phyloP scores from a whole-genome alignment of 1,284 basidiomycete genomes.

The Rhizoctonia solani region DNA sequence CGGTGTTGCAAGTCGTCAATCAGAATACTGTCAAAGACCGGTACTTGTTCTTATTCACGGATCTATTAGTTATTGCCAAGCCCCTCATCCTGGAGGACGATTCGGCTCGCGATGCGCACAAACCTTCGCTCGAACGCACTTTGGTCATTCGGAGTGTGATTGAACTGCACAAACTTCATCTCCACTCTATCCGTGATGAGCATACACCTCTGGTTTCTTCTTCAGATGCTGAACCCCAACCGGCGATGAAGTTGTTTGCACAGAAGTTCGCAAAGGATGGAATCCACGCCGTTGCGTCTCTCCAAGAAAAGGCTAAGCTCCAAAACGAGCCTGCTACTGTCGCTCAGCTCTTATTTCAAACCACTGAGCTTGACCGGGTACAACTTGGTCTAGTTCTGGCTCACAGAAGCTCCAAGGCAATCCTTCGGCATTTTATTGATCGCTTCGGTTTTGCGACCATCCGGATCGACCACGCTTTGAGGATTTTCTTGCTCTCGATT shows the following conservation, averaged over 20 bases:
- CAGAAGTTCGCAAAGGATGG: constrained; percentile 74
- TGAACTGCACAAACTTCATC: constrained; percentile 69
- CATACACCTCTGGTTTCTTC: constrained; percentile 45
- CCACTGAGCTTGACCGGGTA: constrained; percentile 81
- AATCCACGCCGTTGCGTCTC: constrained; percentile 66
- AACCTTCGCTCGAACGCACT: constrained; percentile 75
- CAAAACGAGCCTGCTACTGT: constrained; percentile 67
- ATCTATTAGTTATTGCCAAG: constrained; percentile 87
- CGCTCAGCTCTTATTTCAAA: constrained; percentile 83
- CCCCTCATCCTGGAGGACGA: constrained; percentile 68
- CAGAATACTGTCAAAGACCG: constrained; percentile 94
- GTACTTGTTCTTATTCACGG: constrained; percentile 93
- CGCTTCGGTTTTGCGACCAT: constrained; percentile 83
- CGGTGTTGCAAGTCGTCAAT: constrained; percentile 93
- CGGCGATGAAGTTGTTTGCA: constrained; percentile 69
- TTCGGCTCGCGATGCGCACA: constrained; percentile 59
- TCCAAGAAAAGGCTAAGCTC: constrained; percentile 59
- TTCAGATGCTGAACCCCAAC: constrained; percentile 51
- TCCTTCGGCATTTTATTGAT: constrained; percentile 83
- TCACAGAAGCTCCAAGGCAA: constrained; percentile 66
- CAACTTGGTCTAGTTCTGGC: constrained; percentile 83
- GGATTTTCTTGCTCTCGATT: constrained; percentile 84
- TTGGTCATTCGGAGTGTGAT: constrained; percentile 90
- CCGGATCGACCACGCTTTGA: constrained; percentile 85
- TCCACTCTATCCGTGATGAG: constrained; percentile 63